Evolutionary conservation across 768 basidiomycete genomes (phyloP).

Genomic region (Sarcodon sp.): DNA sequence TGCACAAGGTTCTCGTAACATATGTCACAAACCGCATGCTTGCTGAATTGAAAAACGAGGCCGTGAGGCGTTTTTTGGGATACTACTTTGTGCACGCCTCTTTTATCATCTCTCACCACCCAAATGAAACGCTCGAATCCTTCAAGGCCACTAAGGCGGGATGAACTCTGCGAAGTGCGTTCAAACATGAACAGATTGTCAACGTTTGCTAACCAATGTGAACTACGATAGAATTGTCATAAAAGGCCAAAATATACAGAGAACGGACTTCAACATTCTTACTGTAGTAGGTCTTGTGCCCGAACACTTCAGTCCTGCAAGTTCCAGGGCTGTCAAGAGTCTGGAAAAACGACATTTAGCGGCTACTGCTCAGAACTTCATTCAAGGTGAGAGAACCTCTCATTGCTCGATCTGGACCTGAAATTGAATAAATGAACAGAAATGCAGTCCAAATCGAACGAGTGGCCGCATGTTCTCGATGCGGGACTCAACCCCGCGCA

Average conservation of each 20-base stretch:
- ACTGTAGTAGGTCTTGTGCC: constrained; percentile 51
- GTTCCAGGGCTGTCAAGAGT: constrained; percentile 38
- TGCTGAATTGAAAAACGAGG: too few species aligned
- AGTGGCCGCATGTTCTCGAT: constrained; percentile 35
- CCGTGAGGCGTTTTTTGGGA: too few species aligned
- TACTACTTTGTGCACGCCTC: too few species aligned
- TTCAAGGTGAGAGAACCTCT: constrained; percentile 30
- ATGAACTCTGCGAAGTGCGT: too few species aligned
- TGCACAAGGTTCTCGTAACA: too few species aligned
- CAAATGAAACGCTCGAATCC: too few species aligned
- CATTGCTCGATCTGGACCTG: constrained; percentile 1
- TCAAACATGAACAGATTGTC: too few species aligned
- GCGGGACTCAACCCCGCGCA: constrained; percentile 31
- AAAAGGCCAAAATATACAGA: constrained; percentile 52
- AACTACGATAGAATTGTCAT: constrained; percentile 33
- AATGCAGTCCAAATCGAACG: constrained; percentile 37
- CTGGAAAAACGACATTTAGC: constrained; percentile 33
- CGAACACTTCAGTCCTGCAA: constrained; percentile 28
- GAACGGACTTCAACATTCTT: constrained; percentile 43
- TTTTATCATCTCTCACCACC: too few species aligned
- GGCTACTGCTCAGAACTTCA: constrained; percentile 50
- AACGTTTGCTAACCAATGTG: too few species aligned
- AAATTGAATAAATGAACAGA: constrained; percentile 17
- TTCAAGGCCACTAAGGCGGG: too few species aligned
- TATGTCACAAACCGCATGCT: too few species aligned